Base-by-base conservation (phyloP, 1,139 yeast genomes). In the Scheffersomyces cryptocercus region DNA sequence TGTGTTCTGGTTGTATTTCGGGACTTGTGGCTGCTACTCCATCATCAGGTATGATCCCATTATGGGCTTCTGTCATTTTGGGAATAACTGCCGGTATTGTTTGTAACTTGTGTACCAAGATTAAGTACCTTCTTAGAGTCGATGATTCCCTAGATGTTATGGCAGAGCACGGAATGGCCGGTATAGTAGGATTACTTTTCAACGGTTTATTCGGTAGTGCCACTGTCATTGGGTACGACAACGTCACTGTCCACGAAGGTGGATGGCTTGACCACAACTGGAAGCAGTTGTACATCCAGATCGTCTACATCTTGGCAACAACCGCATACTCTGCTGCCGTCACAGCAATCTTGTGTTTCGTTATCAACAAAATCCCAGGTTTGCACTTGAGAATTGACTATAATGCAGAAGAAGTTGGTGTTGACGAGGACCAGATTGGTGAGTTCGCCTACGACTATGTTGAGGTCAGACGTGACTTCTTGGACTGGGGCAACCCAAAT, bases 121-220 rank as follows among this genome's bases (percentile, higher is more conserved):
- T 93, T 64, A 93, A 93, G 69, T 89, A 87, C 62, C 67, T 88
- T 48, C 71, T 86, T 43, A 79, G 78, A 48, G 93, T 90, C 45
- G 98, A 93, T 64, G 99, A 93, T 67, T 85, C 97, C 3, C 75
- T 93, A 58, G 98, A 93, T 84, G 85, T 91, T 40, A 79, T 93
- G 64, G 98, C 98, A 16, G 98, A 91, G 81, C 99, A 93, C 85
- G 98, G 97, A 43, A 78, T 93, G 58, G 98, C 98, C 0, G 99
- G 99, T 31, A 77, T 90, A 40, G 78, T 93, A 40, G 98, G 99
- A 0, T 76, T 91, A 37, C 48, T 93, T 11, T 90, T 89, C 70
- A 91, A 91, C 62, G 97, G 90, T 0, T 61, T 93, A 3, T 90
- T 93, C 60, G 97, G 89, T 11, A 88, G 91, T 7, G 79, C 87